Evolutionary conservation across 371 early-diverging fungal genomes (phyloP).

Genomic region (Apophysomyces ossiformis): DNA sequence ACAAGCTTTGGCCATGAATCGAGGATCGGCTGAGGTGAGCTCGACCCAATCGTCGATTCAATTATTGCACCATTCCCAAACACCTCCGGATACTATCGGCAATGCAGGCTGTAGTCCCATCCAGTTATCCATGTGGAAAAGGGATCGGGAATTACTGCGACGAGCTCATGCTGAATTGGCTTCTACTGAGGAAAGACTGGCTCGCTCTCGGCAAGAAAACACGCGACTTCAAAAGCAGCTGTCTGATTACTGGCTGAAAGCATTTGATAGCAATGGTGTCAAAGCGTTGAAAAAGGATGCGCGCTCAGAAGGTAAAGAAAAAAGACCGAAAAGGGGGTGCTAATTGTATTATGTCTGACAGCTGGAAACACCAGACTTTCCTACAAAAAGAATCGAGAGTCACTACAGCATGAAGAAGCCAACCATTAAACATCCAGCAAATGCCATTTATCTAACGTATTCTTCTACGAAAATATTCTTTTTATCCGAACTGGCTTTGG

Average conservation of each 20-base stretch:
- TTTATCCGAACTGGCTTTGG: too few species aligned
- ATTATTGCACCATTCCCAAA: neutral
- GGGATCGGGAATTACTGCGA: neutral
- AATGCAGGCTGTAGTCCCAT: neutral
- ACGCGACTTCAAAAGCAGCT: neutral
- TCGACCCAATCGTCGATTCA: neutral
- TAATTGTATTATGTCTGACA: neutral
- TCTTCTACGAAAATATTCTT: too few species aligned
- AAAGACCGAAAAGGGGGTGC: neutral
- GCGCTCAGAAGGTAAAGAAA: neutral
- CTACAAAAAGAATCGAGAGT: neutral
- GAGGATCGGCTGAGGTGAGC: neutral
- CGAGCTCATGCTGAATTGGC: neutral
- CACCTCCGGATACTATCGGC: too few species aligned
- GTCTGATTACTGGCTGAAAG: neutral
- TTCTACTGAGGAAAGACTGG: neutral
- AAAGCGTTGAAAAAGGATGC: neutral
- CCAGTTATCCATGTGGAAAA: constrained; percentile 3
- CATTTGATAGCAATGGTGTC: neutral
- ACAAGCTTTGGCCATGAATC: neutral
- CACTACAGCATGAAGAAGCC: too few species aligned
- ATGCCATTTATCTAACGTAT: too few species aligned
- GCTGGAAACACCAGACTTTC: neutral
- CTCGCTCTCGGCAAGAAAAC: constrained; percentile 3
- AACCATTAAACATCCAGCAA: too few species aligned